A percentile compares a stretch with the other conserved stretches of the same genome.
These are phyloP conservation scores for Gelatoporia subvermispora DNA, from an alignment of 768 basidiomycete species.

Conservation along the genomic window DNA sequence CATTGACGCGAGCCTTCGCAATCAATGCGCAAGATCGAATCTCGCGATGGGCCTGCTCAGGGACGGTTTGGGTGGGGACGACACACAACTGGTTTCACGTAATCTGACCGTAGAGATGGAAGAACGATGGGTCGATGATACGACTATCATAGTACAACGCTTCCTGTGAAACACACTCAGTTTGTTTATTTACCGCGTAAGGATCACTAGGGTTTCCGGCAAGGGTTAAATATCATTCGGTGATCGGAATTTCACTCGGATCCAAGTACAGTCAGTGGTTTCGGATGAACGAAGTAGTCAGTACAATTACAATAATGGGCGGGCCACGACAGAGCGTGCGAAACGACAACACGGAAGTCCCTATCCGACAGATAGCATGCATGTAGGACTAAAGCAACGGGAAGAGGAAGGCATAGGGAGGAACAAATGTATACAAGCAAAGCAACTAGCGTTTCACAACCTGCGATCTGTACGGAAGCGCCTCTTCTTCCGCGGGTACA, in stretches of 20 bases:
- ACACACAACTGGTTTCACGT: conserved; percentile 35
- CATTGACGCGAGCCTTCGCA: conserved; percentile 16
- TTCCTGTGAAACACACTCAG: conserved; percentile 15
- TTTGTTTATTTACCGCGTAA: no score
- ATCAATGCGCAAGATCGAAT: conserved; percentile 22
- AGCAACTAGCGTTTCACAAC: background rate
- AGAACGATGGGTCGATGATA: conserved; percentile 47
- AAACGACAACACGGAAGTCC: no score
- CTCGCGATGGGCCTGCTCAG: conserved; percentile 37
- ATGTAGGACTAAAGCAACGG: no score
- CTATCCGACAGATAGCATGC: no score
- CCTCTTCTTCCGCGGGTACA: conserved; percentile 9
- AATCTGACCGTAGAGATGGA: conserved; percentile 46
- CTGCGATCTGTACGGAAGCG: conserved; percentile 6
- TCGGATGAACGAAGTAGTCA: no score
- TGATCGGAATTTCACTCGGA: background rate
- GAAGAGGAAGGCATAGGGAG: no score
- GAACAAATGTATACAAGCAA: no score
- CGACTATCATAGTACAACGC: conserved; percentile 40
- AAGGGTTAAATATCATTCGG: no score
- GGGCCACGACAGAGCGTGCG: no score
- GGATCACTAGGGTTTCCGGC: no score
- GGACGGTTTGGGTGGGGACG: conserved; percentile 38
- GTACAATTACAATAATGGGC: no score
- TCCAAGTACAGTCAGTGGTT: background rate